Evolutionary conservation across 768 basidiomycete species (phyloP), one percentile per base, ranked within the genome.

Genomic region (Piloderma croceum): DNA sequence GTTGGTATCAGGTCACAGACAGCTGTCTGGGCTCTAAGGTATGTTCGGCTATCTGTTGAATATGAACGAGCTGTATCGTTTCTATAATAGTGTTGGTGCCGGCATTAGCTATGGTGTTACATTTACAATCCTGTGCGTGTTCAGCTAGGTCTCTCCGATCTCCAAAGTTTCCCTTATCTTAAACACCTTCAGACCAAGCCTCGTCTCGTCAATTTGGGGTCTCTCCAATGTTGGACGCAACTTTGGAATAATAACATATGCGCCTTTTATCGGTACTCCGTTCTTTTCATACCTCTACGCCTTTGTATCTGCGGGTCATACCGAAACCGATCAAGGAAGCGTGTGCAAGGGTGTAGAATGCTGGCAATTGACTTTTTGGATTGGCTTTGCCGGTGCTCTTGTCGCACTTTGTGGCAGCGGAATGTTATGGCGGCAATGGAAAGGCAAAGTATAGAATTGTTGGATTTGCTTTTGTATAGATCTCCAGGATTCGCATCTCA

Each of bases 221-320:
- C 56, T 71, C 20, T 52, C 67, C n/a, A 73, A 85, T 45, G 63
- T 81, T 4, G 88, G 79, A 7, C 76, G 88, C 42, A 90, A 90
- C 58, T 90, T 77, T 44, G 85, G 86, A 19, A 59, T 86, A 25
- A 53, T 87, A 41, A 77, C 81, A 35, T 87, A 85, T 49, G 79
- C 86, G 0, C 81, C 85, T 4, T 83, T 89, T 57, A 57, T 78
- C 19, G 87, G 85, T 5, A 87, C 85, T 1, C 76, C 84, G 2
- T 24, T 77, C 1, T 89, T 88, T 56, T 87, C 88, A 3, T 89
- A 85, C 57, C 54, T 90, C 0, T 90, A 88, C 45, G 88, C 88
- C 11, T 77, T 81, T 48, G 53, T 86, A 34, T 73, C 81, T 5
- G 71, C 70, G 3, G 60, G 69, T 3, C 74, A 78, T 43, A 19